A percentile compares a stretch with the other conserved stretches of the same genome.
These are phyloP conservation scores for Samsoniella hepiali DNA, from an alignment of 2,329 filamentous ascomycete genomes.

Conservation along the genomic window DNA sequence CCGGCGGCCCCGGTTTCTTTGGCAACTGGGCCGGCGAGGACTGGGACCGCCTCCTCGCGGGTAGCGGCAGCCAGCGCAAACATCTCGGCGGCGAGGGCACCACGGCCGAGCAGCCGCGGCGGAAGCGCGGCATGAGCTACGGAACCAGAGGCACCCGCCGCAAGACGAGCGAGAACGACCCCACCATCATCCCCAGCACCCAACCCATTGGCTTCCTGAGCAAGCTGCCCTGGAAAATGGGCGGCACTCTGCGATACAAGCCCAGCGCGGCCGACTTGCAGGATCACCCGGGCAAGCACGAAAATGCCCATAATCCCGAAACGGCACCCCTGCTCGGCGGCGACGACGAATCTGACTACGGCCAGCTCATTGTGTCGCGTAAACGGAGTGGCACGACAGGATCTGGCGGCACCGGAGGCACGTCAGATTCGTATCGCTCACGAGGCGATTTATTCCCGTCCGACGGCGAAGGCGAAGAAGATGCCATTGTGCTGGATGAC, in stretches of 20 bases:
- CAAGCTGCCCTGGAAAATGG: conserved; percentile 79
- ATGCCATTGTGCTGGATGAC: conserved; percentile 88
- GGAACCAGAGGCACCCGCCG: conserved; percentile 60
- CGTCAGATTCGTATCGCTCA: conserved; percentile 81
- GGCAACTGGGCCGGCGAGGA: conserved; percentile 78
- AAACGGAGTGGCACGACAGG: conserved; percentile 75
- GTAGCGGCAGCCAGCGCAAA: conserved; percentile 52
- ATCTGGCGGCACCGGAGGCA: conserved; percentile 77
- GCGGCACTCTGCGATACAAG: conserved; percentile 79
- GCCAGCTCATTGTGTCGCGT: conserved; percentile 31
- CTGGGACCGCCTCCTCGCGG: conserved; percentile 76
- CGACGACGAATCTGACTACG: conserved; percentile 31
- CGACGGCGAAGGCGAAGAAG: conserved; percentile 80
- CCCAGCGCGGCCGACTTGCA: conserved; percentile 88
- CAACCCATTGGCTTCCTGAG: conserved; percentile 82
- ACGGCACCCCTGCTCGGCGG: conserved; percentile 63
- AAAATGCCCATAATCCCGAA: conserved; percentile 45
- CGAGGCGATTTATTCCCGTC: conserved; percentile 88
- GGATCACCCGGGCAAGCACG: conserved; percentile 67
- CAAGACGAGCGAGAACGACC: conserved; percentile 62
- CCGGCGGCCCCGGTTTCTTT: conserved; percentile 54
- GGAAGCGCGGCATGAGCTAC: conserved; percentile 86
- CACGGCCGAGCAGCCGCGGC: conserved; percentile 59
- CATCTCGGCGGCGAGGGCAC: conserved; percentile 33
- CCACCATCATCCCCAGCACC: conserved; percentile 85